Base-by-base conservation (phyloP, 805 yeast genomes). In the Starmera pachycereana region DNA sequence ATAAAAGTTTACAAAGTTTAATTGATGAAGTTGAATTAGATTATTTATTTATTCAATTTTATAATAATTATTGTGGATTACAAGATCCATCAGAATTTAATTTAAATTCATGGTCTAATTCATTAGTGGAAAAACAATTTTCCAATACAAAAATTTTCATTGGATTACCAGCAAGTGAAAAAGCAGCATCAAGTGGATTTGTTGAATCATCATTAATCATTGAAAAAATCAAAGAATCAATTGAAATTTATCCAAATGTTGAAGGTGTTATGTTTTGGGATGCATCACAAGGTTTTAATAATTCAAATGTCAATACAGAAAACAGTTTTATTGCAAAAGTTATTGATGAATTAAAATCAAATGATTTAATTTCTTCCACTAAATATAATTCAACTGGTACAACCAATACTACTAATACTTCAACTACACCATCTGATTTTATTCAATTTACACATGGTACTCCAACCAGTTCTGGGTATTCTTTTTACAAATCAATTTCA, bases 211-310 rank as follows among this genome's bases (percentile, higher is more conserved):
- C 65, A 28, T 1, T 13, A 1, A 56, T 68, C 22, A 32, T 49
- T n/a, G 35, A 43, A 4, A 65, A 56, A 34, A 40, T 65, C n/a
- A 36, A 41, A 10, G 44, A 44, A 11, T 46, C 58, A 19, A 33
- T 40, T 12, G 12, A 14, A 1, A 16, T 40, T 16, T 32, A 40
- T 11, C 8, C 19, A 1, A 30, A 35, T 47, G 83, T 88, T 55
- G 96, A 95, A 39, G 97, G 97, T 46, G 71, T 89, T 53, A 76
- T 81, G 71, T 63, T 88, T 44, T 89, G 97, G 97, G 95, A 87
- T 60, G 95, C 95, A 12, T 78, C 88, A 33, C 82, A 81, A 52
- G 89, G 78, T 34, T 73, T 69, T 49, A 50, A 63, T 36, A 65
- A 66, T 48, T 48, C 51, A 25, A 56, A 53, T 19, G 57, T 58